Base-by-base conservation (phyloP, 2,329 filamentous ascomycete genomes). In the Ilyonectria robusta region DNA sequence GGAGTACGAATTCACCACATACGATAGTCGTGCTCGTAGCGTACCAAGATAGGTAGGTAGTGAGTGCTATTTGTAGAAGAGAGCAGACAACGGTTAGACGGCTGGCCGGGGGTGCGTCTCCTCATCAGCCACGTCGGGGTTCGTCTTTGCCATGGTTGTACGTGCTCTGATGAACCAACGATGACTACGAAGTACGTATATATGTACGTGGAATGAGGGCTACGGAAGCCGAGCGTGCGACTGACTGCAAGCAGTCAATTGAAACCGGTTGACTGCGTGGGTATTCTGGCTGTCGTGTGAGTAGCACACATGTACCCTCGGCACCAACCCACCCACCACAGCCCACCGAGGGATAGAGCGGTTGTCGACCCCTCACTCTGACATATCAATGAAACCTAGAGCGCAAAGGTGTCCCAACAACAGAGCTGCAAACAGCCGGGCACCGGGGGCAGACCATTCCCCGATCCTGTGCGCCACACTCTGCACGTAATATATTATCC, bases 311-410 rank as follows among this genome's bases (percentile, higher is more conserved):
- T 48, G 42, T 66, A 17, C 31, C 31, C 21, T 53, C 37, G 42
- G 29, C 35, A 58, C 63, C 51, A 51, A 61, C 63, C 44, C 58
- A 66, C 58, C 53, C 46, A 56, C 57, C 44, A 48, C 51, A 55
- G 33, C 50, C 57, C 59, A 60, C 53, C 7, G 56, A 59, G 56
- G 33, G 19, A 51, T 50, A n/a, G 46, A 35, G 50, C 50, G 35
- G 31, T 61, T n/a, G 15, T 23, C 37, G 26, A 59, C 62, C 62
- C 62, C 62, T 65, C 57, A 59, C 62, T 55, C 55, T 40, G 56
- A 48, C 62, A 29, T 55, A 51, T 60, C 57, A 57, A 61, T 58
- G 55, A 51, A 53, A 61, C 51, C 58, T 54, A 46, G 40, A 35
- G 47, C 40, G 46, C 19, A 6, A 48, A 29, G 21, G 11, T 19